These are phyloP conservation scores for Penicillium diatomitis DNA, from an alignment of 495 filamentous ascomycete species.

Conservation along the genomic window DNA sequence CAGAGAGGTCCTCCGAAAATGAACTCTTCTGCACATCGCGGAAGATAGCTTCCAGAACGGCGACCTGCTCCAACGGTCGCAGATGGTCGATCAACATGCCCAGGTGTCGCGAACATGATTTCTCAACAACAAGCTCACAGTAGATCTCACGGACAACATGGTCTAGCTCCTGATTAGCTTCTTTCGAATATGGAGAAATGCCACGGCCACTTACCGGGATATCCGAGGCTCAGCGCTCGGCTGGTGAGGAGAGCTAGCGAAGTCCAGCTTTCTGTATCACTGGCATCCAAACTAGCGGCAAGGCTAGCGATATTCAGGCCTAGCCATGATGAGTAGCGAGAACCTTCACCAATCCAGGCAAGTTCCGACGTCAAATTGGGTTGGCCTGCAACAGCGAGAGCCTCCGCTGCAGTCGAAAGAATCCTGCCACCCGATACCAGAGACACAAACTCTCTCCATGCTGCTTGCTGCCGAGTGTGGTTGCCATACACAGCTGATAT, in stretches of 20 bases:
- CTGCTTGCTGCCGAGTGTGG: slow-evolving; percentile 30
- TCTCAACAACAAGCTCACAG: slow-evolving; percentile 30
- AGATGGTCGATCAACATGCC: slow-evolving; percentile 37
- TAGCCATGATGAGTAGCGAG: slow-evolving; percentile 63
- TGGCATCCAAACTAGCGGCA: slow-evolving; percentile 22
- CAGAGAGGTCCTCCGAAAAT: slow-evolving; percentile 21
- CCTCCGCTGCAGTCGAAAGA: slow-evolving; percentile 65
- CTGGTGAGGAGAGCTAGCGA: slow-evolving; percentile 51
- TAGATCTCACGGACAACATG: slow-evolving; percentile 44
- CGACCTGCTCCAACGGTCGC: slow-evolving; percentile 48
- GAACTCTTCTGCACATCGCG: slow-evolving; percentile 49
- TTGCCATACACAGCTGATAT: slow-evolving; percentile 25
- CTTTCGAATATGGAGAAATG: neutral
- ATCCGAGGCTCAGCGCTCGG: slow-evolving; percentile 62
- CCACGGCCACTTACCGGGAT: slow-evolving; percentile 48
- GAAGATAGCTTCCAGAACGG: slow-evolving; percentile 47
- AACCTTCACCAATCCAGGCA: slow-evolving; percentile 60
- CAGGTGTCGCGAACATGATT: slow-evolving; percentile 21
- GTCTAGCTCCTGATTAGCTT: slow-evolving; percentile 37
- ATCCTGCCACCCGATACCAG: slow-evolving; percentile 66
- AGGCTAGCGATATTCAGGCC: slow-evolving; percentile 56
- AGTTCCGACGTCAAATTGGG: slow-evolving; percentile 14
- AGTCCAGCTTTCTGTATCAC: slow-evolving; percentile 41
- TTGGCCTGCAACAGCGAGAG: slow-evolving; percentile 44
- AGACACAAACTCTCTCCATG: slow-evolving; percentile 58